Conservation (phyloP, 2,329 filamentous ascomycete genomes). For the Cordyceps javanica region DNA sequence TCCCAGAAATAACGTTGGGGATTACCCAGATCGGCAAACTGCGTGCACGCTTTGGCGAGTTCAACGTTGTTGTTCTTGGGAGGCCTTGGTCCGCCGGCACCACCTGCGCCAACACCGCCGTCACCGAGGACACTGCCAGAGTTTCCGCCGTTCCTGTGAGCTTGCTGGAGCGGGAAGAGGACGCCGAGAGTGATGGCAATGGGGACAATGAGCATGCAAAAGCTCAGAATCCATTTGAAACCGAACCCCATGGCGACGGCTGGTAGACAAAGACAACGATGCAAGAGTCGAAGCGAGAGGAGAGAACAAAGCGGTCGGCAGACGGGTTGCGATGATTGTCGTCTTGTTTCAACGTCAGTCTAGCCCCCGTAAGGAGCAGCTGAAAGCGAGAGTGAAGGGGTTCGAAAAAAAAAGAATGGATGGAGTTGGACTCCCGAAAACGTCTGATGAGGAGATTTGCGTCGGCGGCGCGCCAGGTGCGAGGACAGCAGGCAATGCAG, state of each 20-base stretch:
- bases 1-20: constrained; percentile 28
- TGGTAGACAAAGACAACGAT: neutral
- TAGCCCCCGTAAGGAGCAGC: neutral
- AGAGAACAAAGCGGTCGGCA: neutral
- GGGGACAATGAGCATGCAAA: constrained; percentile 42
- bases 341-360: neutral
- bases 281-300: neutral
- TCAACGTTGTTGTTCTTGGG: constrained; percentile 29
- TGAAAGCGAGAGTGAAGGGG: neutral
- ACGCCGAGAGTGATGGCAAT: constrained; percentile 44
- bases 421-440: neutral
- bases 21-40: constrained; percentile 34
- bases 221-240: constrained; percentile 41
- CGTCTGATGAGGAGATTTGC: neutral
- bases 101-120: constrained; percentile 16
- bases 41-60: constrained; percentile 34
- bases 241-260: constrained; percentile 29
- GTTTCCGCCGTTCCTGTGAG: constrained; percentile 35
- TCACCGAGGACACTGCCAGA: constrained; percentile 36
- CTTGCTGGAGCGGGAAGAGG: constrained; percentile 42
- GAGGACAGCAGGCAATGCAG: neutral
- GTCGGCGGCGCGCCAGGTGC: neutral
- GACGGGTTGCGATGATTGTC: neutral
- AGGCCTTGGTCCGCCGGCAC: constrained; percentile 13
- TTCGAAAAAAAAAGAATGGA: constrained; percentile 11